phyloP scores from a whole-genome alignment of 768 basidiomycete genomes.

The Tricholoma sp. region DNA sequence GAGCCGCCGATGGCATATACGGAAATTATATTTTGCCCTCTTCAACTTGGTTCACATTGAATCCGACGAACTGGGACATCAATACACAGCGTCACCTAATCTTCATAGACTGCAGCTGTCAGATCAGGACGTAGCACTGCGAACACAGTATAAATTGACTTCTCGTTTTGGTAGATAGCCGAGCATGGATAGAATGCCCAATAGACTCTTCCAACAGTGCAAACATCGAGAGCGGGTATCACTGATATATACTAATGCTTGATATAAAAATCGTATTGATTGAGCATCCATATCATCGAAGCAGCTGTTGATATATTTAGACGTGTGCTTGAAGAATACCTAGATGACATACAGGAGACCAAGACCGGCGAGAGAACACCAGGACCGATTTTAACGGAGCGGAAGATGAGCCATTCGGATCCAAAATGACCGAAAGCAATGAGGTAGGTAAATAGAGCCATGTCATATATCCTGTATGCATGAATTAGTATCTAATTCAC shows the following conservation, averaged over 20 bases:
- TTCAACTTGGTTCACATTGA: not conserved
- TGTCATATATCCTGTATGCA: slow-evolving; percentile 64
- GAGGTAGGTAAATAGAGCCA: slow-evolving; percentile 82
- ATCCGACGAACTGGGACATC: not conserved
- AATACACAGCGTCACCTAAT: too few relatives aligned
- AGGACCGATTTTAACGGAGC: slow-evolving; percentile 56
- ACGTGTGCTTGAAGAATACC: not conserved
- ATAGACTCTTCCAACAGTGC: not conserved
- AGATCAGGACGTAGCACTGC: not conserved
- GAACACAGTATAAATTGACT: not conserved
- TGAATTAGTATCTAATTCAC: slow-evolving; percentile 6
- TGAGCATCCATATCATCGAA: slow-evolving; percentile 82
- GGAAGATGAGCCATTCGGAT: slow-evolving; percentile 81
- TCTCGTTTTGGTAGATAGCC: not conserved
- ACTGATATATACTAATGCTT: slow-evolving; percentile 16
- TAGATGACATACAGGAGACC: slow-evolving; percentile 68
- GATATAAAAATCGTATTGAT: slow-evolving; percentile 80
- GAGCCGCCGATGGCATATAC: not conserved
- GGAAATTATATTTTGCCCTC: not conserved
- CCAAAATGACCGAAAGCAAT: slow-evolving; percentile 89
- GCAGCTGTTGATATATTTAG: slow-evolving; percentile 37
- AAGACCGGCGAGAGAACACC: slow-evolving; percentile 72
- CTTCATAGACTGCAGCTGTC: not conserved
- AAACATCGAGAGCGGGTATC: not conserved
- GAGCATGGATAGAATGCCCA: not conserved